Conservation (phyloP, 164 flowering plant genomes). For the Platanus orientalis region DNA sequence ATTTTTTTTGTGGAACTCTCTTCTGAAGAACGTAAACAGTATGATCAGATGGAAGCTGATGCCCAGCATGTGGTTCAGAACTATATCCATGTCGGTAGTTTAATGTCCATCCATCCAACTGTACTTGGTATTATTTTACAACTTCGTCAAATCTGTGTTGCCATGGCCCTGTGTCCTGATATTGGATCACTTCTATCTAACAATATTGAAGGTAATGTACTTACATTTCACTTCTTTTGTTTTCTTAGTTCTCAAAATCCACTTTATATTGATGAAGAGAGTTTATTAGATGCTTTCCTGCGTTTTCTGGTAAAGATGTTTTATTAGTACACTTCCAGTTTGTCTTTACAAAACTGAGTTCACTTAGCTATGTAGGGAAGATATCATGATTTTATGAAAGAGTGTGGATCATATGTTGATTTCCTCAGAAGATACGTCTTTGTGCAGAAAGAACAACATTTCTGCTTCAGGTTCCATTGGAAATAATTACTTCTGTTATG, state of each 20-base stretch:
- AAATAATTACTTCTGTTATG: too few relatives aligned
- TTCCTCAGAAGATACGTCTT: too few relatives aligned
- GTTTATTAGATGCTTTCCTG: neutral
- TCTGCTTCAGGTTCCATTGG: too few relatives aligned
- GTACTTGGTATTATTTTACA: constrained; percentile 72
- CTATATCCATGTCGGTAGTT: constrained; percentile 37
- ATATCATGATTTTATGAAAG: too few relatives aligned
- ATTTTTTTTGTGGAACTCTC: constrained; percentile 63
- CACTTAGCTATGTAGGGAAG: too few relatives aligned
- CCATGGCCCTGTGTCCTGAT: constrained; percentile 70
- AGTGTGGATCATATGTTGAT: too few relatives aligned
- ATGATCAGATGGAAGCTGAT: constrained; percentile 70
- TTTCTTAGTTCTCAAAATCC: neutral
- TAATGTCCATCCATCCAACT: constrained; percentile 54
- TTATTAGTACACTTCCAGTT: too few relatives aligned
- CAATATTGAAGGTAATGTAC: constrained; percentile 60
- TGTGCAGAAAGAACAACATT: too few relatives aligned
- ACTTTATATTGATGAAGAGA: neutral
- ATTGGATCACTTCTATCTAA: constrained; percentile 43
- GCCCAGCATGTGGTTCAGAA: constrained; percentile 48
- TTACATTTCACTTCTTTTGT: too few relatives aligned
- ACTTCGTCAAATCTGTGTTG: constrained; percentile 80
- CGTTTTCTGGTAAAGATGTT: neutral
- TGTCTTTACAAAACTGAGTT: neutral
- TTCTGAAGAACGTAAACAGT: constrained; percentile 63